Percentiles rank a stretch among this genome's conserved stretches.
phyloP scores from a whole-genome alignment of 495 filamentous ascomycete species.

The Penicillium flavigenum region DNA sequence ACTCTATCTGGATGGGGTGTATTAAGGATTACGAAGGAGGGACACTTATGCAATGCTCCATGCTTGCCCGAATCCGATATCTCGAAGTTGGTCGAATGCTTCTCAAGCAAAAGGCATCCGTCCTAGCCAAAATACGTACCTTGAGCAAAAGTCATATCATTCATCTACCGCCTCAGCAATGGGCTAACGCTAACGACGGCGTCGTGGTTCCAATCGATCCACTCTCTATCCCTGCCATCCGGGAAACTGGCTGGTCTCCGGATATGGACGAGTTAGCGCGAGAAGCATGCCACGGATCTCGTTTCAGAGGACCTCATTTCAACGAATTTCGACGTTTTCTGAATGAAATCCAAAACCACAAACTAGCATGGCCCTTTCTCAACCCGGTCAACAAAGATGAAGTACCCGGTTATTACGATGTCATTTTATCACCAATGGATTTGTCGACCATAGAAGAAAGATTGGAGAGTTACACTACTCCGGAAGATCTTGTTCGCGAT shows the following conservation, averaged over 20 bases:
- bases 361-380: slow-evolving; percentile 90
- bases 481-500: slow-evolving; percentile 91
- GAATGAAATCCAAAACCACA: slow-evolving; percentile 93
- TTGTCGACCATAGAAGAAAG: slow-evolving; percentile 87
- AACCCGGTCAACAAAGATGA: slow-evolving; percentile 91
- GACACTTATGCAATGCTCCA: slow-evolving; percentile 98
- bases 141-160: slow-evolving; percentile 85
- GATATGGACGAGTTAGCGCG: slow-evolving; percentile 97
- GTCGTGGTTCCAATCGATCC: slow-evolving; percentile 65
- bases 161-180: slow-evolving; percentile 80
- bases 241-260: slow-evolving; percentile 87
- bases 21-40: slow-evolving; percentile 99
- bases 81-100: slow-evolving; percentile 93
- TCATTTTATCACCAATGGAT: slow-evolving; percentile 98
- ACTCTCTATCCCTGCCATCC: slow-evolving; percentile 76
- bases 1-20: slow-evolving; percentile 97
- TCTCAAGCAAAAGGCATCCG: slow-evolving; percentile 92
- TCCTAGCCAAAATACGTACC: slow-evolving; percentile 89
- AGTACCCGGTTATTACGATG: slow-evolving; percentile 95
- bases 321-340: slow-evolving; percentile 91
- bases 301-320: slow-evolving; percentile 65
- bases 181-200: slow-evolving; percentile 58
- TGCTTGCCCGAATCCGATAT: slow-evolving; percentile 93
- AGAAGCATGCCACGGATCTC: slow-evolving; percentile 78
- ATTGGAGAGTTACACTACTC: slow-evolving; percentile 77